phyloP scores from a whole-genome alignment of 2,329 filamentous ascomycete genomes.

The Alternaria postmessia region DNA sequence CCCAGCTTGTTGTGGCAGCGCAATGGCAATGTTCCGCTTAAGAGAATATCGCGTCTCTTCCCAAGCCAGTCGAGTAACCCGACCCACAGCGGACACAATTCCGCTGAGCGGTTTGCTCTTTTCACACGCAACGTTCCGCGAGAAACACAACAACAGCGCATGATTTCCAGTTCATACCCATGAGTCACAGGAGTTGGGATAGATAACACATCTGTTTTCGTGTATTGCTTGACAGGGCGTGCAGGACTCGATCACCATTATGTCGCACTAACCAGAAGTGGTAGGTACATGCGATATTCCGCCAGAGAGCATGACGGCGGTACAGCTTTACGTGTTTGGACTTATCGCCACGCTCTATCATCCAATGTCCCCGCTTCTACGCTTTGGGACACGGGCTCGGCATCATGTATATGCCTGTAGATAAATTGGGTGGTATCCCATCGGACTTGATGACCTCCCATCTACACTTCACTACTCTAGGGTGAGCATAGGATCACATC shows the following conservation, averaged over 20 bases:
- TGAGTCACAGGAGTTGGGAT: background rate
- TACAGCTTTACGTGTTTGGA: background rate
- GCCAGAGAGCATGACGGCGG: background rate
- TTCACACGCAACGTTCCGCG: background rate
- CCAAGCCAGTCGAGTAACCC: background rate
- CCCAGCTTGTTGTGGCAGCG: background rate
- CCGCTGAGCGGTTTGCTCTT: background rate
- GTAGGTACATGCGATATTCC: conserved; percentile 12
- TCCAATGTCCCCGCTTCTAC: background rate
- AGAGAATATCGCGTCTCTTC: background rate
- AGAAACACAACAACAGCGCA: background rate
- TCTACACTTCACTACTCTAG: background rate
- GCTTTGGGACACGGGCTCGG: background rate
- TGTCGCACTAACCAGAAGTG: background rate
- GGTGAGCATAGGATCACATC: background rate
- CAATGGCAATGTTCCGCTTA: background rate
- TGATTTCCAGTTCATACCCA: background rate
- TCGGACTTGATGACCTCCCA: background rate
- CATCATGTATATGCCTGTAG: background rate
- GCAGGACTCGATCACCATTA: background rate
- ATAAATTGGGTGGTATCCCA: conserved; percentile 5
- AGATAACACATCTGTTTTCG: background rate
- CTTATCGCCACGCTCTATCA: background rate
- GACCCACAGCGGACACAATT: conserved; percentile 1
- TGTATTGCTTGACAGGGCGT: background rate